A percentile compares a stretch with the other conserved stretches of the same genome.
Conservation (phyloP, 164 flowering plant genomes). For the Sedum album region DNA sequence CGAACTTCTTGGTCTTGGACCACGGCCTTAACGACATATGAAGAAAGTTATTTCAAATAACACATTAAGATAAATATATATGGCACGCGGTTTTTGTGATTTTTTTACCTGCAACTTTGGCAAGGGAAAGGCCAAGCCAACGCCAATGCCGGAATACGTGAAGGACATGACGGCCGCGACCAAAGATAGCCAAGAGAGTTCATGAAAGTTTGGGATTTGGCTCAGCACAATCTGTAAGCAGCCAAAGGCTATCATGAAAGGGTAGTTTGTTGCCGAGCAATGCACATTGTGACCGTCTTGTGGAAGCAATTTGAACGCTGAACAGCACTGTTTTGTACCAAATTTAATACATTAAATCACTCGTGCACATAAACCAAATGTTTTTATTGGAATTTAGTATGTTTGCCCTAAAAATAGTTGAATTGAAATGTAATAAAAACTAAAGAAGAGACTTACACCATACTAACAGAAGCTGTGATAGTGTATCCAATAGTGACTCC, state of each 20-base stretch:
- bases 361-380: no score
- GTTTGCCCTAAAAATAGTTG: no score
- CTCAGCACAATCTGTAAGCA: constrained; percentile 46
- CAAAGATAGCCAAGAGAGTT: constrained; percentile 60
- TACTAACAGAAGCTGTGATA: constrained; percentile 88
- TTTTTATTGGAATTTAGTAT: no score
- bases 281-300: constrained; percentile 35
- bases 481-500: constrained; percentile 91
- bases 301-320: constrained; percentile 60
- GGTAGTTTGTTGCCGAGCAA: constrained; percentile 34
- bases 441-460: constrained; percentile 80
- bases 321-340: constrained; percentile 41
- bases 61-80: not conserved
- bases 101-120: constrained; percentile 39
- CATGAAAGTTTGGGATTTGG: constrained; percentile 56
- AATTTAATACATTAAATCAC: not conserved
- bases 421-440: no score
- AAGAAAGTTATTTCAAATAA: not conserved
- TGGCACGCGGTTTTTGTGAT: not conserved
- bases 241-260: constrained; percentile 47
- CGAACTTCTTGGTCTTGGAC: constrained; percentile 32
- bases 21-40: constrained; percentile 20
- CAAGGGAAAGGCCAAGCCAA: constrained; percentile 57
- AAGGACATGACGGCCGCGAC: constrained; percentile 67
- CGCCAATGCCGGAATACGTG: constrained; percentile 47